phyloP scores from a whole-genome alignment of 2,329 filamentous ascomycete species.

The Trichoderma afroharzianum region DNA sequence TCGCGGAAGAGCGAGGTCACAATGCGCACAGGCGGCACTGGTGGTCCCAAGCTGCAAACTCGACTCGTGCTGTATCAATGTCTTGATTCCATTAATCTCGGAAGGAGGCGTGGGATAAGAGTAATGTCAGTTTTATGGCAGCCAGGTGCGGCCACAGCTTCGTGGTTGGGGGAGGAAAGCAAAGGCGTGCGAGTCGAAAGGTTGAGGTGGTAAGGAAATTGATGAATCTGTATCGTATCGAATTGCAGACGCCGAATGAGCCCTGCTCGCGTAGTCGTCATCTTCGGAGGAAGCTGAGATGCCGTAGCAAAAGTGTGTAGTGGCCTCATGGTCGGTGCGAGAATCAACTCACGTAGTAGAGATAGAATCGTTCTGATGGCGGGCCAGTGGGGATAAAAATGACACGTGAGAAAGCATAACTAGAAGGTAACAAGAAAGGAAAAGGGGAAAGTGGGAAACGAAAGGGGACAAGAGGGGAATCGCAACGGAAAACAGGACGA shows the following conservation, averaged over 20 bases:
- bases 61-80: constrained; percentile 1
- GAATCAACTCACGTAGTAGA: constrained; percentile 11
- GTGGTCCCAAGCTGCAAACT: not conserved
- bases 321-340: constrained; percentile 13
- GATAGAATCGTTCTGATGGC: constrained; percentile 12
- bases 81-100: constrained; percentile 11
- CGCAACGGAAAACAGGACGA: constrained; percentile 22
- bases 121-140: not conserved
- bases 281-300: not conserved
- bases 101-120: not conserved
- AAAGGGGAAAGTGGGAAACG: constrained; percentile 14
- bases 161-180: not conserved
- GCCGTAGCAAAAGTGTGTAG: not conserved
- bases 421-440: constrained; percentile 18
- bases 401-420: constrained; percentile 25
- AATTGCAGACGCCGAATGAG: constrained; percentile 5
- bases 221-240: constrained; percentile 4
- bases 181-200: not conserved
- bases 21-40: constrained; percentile 12
- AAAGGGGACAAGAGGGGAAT: constrained; percentile 25
- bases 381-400: constrained; percentile 20
- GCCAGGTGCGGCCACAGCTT: constrained; percentile 8
- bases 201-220: not conserved
- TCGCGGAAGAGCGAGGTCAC: constrained; percentile 2
- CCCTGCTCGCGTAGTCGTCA: not conserved